Evolutionary conservation across 139 green algal genomes (phyloP).

Genomic region (Picochlorum sp.): DNA sequence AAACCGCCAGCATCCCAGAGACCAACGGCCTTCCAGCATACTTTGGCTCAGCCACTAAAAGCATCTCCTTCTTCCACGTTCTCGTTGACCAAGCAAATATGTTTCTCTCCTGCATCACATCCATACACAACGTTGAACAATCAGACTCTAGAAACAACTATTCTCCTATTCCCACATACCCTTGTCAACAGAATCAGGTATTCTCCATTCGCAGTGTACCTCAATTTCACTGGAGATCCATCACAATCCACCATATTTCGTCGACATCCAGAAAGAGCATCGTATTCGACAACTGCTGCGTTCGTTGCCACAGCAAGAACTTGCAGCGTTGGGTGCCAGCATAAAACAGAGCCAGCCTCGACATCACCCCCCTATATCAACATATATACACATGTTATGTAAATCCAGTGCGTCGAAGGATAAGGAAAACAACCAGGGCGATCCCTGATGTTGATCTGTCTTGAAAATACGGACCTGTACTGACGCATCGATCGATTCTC

Average conservation of each 20-base stretch:
- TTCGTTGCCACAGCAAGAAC: slow-evolving; percentile 13
- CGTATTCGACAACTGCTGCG: slow-evolving; percentile 23
- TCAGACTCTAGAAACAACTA: background rate
- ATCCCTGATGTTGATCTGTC: background rate
- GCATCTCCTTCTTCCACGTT: slow-evolving; percentile 17
- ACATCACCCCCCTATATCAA: slow-evolving; percentile 1
- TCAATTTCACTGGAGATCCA: slow-evolving; percentile 19
- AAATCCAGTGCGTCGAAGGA: background rate
- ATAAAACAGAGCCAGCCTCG: slow-evolving; percentile 2
- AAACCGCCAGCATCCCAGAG: slow-evolving; percentile 23
- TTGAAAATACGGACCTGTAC: slow-evolving; percentile 8
- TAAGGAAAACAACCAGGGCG: background rate
- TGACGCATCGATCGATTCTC: slow-evolving; percentile 9
- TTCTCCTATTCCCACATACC: slow-evolving; percentile 3
- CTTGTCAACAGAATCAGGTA: slow-evolving; percentile 24
- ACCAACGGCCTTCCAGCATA: slow-evolving; percentile 22
- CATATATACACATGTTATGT: background rate
- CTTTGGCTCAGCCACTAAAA: slow-evolving; percentile 16
- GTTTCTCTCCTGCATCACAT: slow-evolving; percentile 14
- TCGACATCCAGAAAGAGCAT: slow-evolving; percentile 24
- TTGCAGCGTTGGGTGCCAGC: slow-evolving; percentile 11
- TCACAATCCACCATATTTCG: slow-evolving; percentile 21
- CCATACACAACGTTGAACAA: background rate
- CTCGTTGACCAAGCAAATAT: slow-evolving; percentile 22
- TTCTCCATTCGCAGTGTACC: slow-evolving; percentile 18